A percentile compares a stretch with the other conserved stretches of the same genome.
Conservation (phyloP, 306 rosid genomes). For the Acacia crassicarpa region DNA sequence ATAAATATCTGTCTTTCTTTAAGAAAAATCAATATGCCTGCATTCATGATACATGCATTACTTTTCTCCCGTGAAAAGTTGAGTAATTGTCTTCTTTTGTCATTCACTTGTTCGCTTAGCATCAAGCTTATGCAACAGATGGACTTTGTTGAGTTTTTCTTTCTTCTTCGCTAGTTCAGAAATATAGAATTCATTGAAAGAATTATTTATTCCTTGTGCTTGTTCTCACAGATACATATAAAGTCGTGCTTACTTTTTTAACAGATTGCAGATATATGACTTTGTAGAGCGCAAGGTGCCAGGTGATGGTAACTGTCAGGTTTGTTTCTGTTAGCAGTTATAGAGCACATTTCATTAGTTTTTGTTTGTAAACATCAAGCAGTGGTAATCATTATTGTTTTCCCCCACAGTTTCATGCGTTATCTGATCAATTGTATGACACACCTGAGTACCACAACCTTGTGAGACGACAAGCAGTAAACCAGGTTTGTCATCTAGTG, state of each 20-base stretch:
- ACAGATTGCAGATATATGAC: constrained; percentile 63
- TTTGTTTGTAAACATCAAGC: not conserved
- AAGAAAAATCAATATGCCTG: constrained; percentile 16
- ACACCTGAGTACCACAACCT: constrained; percentile 57
- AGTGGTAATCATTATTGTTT: not conserved
- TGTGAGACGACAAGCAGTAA: constrained; percentile 60
- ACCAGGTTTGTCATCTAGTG: constrained; percentile 57
- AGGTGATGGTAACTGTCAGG: constrained; percentile 95
- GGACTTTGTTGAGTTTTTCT: constrained; percentile 1
- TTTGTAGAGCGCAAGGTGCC: constrained; percentile 64
- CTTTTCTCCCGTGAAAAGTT: constrained; percentile 5
- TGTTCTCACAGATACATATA: constrained; percentile 1
- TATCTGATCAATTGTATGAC: constrained; percentile 71
- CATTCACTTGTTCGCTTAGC: not conserved
- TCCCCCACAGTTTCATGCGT: constrained; percentile 65
- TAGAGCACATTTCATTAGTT: constrained; percentile 21
- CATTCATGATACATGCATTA: constrained; percentile 14
- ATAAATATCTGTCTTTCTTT: constrained; percentile 11
- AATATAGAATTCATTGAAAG: constrained; percentile 2
- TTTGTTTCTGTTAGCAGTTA: constrained; percentile 27
- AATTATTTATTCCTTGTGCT: not conserved
- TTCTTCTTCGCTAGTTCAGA: constrained; percentile 7
- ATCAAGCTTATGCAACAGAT: not conserved
- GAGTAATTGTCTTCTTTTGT: constrained; percentile 3
- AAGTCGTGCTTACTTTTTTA: constrained; percentile 1